phyloP scores from a whole-genome alignment of 23 red algal genomes.

The Cyanidioschyzon merolae region DNA sequence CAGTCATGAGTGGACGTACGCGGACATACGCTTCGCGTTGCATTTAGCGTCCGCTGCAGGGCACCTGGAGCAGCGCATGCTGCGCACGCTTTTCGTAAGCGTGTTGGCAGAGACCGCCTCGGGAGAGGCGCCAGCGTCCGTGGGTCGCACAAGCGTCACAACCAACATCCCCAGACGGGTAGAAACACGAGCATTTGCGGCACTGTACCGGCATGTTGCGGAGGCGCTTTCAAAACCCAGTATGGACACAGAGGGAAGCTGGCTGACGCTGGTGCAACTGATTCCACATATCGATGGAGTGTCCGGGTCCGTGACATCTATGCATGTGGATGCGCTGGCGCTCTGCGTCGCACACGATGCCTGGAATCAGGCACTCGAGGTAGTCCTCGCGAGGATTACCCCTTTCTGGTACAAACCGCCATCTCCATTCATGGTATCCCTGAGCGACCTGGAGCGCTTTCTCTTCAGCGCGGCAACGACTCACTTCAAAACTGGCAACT shows the following conservation, averaged over 20 bases:
- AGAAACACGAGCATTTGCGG: background rate
- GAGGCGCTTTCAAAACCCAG: background rate
- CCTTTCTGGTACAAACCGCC: background rate
- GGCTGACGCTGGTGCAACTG: background rate
- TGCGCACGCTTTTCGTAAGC: background rate
- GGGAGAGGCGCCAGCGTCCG: background rate
- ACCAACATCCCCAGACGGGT: too few relatives aligned
- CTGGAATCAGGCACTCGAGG: background rate
- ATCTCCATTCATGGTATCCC: background rate
- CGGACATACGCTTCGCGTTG: background rate
- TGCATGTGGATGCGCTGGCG: slow-evolving; percentile 16
- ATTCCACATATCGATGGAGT: background rate
- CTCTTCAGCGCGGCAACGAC: background rate
- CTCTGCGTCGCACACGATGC: background rate
- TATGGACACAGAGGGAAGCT: background rate
- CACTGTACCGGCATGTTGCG: background rate
- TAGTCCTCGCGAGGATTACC: background rate
- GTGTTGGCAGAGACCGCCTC: background rate
- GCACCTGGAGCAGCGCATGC: background rate
- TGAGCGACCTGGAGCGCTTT: background rate
- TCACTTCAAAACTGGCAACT: background rate
- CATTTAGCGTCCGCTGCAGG: background rate
- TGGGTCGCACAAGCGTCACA: background rate
- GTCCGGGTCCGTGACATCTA: background rate
- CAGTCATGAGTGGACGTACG: background rate